These are phyloP conservation scores for Backusella psychrophila DNA, from an alignment of 192 early-diverging fungal genomes.

Conservation along the genomic window DNA sequence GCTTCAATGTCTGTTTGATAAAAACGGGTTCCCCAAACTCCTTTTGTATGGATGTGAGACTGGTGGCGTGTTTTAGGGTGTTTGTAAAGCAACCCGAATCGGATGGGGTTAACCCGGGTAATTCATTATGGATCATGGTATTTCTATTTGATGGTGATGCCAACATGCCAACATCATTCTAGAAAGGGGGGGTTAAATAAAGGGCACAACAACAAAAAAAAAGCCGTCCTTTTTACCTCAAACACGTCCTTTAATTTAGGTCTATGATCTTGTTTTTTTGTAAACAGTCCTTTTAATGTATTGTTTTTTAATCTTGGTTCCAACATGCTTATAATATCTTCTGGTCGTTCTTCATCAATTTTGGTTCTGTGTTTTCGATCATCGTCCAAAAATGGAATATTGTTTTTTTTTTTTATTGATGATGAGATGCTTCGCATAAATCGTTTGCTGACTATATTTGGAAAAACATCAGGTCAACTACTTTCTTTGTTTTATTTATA, in stretches of 20 bases:
- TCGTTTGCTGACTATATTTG: conserved; percentile 7
- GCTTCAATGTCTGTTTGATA: conserved; percentile 22
- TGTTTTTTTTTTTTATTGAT: background rate
- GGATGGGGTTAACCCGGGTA: background rate
- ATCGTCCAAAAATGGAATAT: background rate
- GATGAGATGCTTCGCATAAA: conserved; percentile 12
- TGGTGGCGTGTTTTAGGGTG: background rate
- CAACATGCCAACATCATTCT: conserved; percentile 7
- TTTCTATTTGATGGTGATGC: conserved; percentile 25
- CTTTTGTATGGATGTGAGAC: conserved; percentile 15
- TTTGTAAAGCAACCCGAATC: conserved; percentile 12
- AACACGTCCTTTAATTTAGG: background rate
- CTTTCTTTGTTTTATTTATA: background rate
- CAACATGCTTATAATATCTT: background rate
- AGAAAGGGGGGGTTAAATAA: background rate
- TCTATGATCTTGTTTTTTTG: background rate
- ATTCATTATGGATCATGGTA: conserved; percentile 5
- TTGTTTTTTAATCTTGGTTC: background rate
- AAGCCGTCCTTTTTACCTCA: background rate
- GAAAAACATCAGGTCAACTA: background rate
- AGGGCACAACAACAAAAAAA: background rate
- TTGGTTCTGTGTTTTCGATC: background rate
- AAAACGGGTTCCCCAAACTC: conserved; percentile 28
- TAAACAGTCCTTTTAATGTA: background rate
- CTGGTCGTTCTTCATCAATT: conserved; percentile 1